Evolutionary conservation across 2,329 filamentous ascomycete species (phyloP), one percentile per base, ranked within the genome.

Genomic region (Cladosporium sphaerospermum): DNA sequence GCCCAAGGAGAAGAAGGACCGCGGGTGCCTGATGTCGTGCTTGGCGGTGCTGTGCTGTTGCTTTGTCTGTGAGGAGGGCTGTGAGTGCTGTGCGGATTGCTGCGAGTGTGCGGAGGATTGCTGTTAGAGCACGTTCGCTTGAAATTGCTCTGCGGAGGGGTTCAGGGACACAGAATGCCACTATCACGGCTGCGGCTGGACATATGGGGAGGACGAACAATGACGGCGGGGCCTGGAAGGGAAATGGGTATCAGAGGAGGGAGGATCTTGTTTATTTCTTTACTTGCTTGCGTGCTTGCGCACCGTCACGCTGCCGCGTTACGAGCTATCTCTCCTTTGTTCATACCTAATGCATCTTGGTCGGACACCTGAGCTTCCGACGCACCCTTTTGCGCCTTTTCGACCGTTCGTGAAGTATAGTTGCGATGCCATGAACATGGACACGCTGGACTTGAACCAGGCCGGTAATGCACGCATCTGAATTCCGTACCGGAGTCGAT

Each of bases 21-120:
- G 72, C 36, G 78, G 78, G 45, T 81, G 78, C 59, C 66, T 82
- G 51, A 68, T 65, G 44, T 70, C 75, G 11, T 81, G 79, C 69
- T 64, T 82, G 45, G 78, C 78, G 45, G 73, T 72, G 33, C 66
- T 84, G 36, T 84, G 81, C 71, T 85, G 81, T 66, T 84, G 81
- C 63, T 84, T 81, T 68, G 73, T 84, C 28, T 82, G 79, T 61
- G 81, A 83, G 63, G 81, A 84, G 67, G 74, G 77, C 28, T 84
- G 81, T 62, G 81, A 83, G 66, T 83, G 80, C 69, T 84, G 81
- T 63, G 71, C 75, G n/a, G 81, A 83, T 4, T 83, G 80, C 66
- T 78, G 78, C 61, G 79, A 79, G 54, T 80, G 76, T 66, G 74
- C 69, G 50, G 65, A 61, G 52, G 66, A 66, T 44, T 67, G 64